Percentiles rank a stretch among this genome's conserved stretches.
Conservation (phyloP, 441 rosid genomes). For the Arabidopsis lyrata region DNA sequence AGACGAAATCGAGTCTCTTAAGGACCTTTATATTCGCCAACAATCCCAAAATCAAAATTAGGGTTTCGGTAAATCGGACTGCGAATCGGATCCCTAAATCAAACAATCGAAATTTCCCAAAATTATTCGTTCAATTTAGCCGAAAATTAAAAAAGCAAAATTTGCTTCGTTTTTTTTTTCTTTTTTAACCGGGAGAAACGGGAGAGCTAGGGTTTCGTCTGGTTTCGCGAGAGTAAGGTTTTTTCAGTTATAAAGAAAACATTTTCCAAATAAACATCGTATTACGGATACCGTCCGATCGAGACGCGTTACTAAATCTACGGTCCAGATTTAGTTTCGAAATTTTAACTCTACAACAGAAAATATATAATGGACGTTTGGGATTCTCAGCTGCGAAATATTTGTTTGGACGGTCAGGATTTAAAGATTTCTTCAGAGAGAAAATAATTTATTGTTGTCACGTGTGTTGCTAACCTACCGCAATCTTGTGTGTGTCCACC, state of each 20-base stretch:
- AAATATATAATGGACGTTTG: slow-evolving; percentile 36
- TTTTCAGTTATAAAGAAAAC: slow-evolving; percentile 47
- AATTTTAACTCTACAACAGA: slow-evolving; percentile 33
- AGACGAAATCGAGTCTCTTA: slow-evolving; percentile 46
- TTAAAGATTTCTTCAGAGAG: not conserved
- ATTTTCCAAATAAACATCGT: slow-evolving; percentile 32
- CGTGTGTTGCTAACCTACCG: slow-evolving; percentile 44
- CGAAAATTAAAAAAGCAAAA: slow-evolving; percentile 26
- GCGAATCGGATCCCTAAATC: slow-evolving; percentile 54
- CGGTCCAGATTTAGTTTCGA: slow-evolving; percentile 22
- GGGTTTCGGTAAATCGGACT: slow-evolving; percentile 54
- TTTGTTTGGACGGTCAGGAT: slow-evolving; percentile 29
- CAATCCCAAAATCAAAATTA: slow-evolving; percentile 43
- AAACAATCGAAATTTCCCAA: slow-evolving; percentile 35
- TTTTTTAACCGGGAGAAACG: slow-evolving; percentile 59
- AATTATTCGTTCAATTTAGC: slow-evolving; percentile 49
- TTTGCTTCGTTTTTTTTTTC: slow-evolving; percentile 38
- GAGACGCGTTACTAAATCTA: slow-evolving; percentile 17
- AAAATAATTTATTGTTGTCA: slow-evolving; percentile 26
- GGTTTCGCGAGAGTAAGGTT: slow-evolving; percentile 61
- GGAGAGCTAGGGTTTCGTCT: slow-evolving; percentile 79
- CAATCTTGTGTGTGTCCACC: slow-evolving; percentile 21
- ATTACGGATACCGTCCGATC: slow-evolving; percentile 29
- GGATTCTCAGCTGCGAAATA: slow-evolving; percentile 24
- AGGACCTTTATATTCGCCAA: slow-evolving; percentile 48